Conservation (phyloP, 1,284 basidiomycete species). For the Peniophora sp. region DNA sequence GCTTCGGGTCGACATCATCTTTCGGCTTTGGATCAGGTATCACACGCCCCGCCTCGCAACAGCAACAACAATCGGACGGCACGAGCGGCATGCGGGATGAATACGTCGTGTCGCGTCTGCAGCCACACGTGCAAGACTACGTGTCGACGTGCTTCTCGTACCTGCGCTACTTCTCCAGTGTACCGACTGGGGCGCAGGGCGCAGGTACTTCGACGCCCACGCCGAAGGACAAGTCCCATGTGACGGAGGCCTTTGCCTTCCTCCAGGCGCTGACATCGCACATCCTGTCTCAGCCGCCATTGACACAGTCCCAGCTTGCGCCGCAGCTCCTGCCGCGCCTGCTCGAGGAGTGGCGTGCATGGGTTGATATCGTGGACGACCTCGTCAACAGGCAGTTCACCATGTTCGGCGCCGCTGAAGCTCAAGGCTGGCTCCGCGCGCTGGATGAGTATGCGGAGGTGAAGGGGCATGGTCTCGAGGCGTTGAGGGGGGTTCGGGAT, state of each 20-base stretch:
- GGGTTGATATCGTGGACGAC: conserved; percentile 63
- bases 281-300: conserved; percentile 54
- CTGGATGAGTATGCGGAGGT: conserved; percentile 57
- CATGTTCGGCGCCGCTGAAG: conserved; percentile 70
- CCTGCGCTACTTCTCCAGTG: conserved; percentile 74
- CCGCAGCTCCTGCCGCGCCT: conserved; percentile 55
- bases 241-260: conserved; percentile 65
- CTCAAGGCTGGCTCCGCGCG: conserved; percentile 55
- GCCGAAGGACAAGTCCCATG: conserved; percentile 54
- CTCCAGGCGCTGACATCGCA: conserved; percentile 62
- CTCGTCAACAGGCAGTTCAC: conserved; percentile 64
- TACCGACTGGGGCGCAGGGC: background rate
- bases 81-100: conserved; percentile 65
- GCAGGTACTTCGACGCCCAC: conserved; percentile 5
- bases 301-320: conserved; percentile 51
- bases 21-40: too few relatives aligned
- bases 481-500: conserved; percentile 56
- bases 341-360: conserved; percentile 64
- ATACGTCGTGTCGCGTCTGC: conserved; percentile 67
- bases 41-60: conserved; percentile 23
- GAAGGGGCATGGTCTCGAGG: conserved; percentile 38
- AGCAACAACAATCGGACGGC: conserved; percentile 11
- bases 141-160: conserved; percentile 69
- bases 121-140: conserved; percentile 67
- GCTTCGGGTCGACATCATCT: conserved; percentile 29